Base-by-base conservation (phyloP, 2,329 filamentous ascomycete species). In the Penicillium sp. region DNA sequence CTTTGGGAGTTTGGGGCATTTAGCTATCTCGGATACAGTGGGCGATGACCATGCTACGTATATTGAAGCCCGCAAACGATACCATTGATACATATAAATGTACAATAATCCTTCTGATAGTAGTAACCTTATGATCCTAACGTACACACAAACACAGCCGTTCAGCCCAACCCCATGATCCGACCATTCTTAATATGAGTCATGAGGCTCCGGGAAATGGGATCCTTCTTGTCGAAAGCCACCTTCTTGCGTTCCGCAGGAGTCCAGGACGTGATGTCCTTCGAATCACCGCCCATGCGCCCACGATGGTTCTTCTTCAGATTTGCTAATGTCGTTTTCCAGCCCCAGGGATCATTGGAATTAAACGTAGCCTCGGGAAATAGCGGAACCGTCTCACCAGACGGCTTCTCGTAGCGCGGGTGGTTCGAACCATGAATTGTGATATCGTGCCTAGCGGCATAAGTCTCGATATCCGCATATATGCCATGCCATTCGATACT, bases 1-100 rank as follows among this genome's bases (percentile, higher is more conserved):
- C 78, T 5, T 60, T 80, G 33, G 78, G 77, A 1, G 68, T 75
- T 27, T 80, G 77, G 77, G 77, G 77, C 2, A 72, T 81, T 36
- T 69, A 55, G 16, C 13, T 23, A 25, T 19, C 43, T 31, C 19
- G 19, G 19, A 25, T 47, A 47, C 13, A 39, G 25, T 39, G 25
- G 19, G 21, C 16, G 13, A 33, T n/a, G 25, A 16, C n/a, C 5
- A 15, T 33, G 27, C 19, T n/a, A 21, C 21, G 21, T 23, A 16
- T 23, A 11, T 5, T 31, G 7, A 23, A 31, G 5, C 13, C 3
- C 36, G 16, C 13, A 31, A 40, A 10, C 5, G 2, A 41, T 21
- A 31, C 5, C 13, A 29, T 44, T 4, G 8, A 23, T 34, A 34
- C 13, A 13, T 31, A 29, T 10, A 5, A 2, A 23, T n/a, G 4